phyloP scores from a whole-genome alignment of 1,284 basidiomycete species.

The Ceratobasidium sp. region DNA sequence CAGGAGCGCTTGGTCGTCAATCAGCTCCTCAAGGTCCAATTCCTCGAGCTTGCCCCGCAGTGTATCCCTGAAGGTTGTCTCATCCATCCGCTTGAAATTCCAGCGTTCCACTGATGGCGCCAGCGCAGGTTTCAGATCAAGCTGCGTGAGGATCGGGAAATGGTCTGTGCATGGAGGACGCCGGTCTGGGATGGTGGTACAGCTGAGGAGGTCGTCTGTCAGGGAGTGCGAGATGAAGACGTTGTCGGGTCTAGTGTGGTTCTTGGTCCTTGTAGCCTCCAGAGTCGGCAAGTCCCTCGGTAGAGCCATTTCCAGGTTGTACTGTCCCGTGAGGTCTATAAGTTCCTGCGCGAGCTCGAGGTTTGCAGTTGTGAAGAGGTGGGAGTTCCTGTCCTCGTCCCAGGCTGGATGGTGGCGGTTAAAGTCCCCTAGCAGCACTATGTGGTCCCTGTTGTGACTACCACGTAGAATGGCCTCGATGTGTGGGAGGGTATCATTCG shows the following conservation, averaged over 20 bases:
- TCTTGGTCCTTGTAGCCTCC: slow-evolving; percentile 52
- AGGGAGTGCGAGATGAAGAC: slow-evolving; percentile 54
- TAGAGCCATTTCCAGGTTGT: slow-evolving; percentile 54
- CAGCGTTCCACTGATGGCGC: background rate
- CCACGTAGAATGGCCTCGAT: background rate
- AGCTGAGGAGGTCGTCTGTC: slow-evolving; percentile 49
- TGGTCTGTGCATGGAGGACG: slow-evolving; percentile 45
- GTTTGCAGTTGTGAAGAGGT: slow-evolving; percentile 57
- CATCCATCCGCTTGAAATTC: slow-evolving; percentile 8
- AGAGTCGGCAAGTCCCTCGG: slow-evolving; percentile 56
- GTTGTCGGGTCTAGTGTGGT: slow-evolving; percentile 57
- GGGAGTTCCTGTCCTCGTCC: slow-evolving; percentile 54
- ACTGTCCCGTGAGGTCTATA: slow-evolving; percentile 49
- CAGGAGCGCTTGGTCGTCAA: too few species aligned
- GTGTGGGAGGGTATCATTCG: background rate
- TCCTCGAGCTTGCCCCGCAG: background rate
- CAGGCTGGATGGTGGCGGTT: slow-evolving; percentile 64
- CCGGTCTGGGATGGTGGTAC: slow-evolving; percentile 46
- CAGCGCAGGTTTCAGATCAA: background rate
- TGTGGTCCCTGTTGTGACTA: background rate
- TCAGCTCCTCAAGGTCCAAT: too few species aligned
- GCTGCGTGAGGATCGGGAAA: background rate
- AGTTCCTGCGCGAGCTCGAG: slow-evolving; percentile 52
- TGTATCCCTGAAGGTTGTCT: background rate
- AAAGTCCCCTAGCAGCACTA: slow-evolving; percentile 61